These are phyloP conservation scores for Clitocybe nebularis DNA, from an alignment of 1,284 basidiomycete genomes.

Conservation along the genomic window DNA sequence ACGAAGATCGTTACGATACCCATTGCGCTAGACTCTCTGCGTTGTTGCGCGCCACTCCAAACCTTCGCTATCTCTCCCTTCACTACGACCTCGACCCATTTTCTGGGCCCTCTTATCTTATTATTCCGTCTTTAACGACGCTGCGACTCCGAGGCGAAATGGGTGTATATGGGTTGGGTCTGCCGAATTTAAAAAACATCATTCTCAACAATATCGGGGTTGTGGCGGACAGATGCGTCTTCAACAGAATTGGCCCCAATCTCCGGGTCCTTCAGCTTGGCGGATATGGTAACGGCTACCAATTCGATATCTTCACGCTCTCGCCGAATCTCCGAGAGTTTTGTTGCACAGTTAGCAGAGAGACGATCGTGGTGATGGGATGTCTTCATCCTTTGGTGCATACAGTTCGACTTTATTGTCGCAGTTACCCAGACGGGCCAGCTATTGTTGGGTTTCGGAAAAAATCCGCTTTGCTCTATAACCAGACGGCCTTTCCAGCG, in stretches of 20 bases:
- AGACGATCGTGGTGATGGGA: conserved; percentile 3
- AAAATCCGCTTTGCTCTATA: conserved; percentile 6
- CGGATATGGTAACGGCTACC: not conserved
- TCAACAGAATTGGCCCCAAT: not conserved
- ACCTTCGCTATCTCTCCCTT: conserved; percentile 4
- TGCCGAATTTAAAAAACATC: conserved; percentile 1
- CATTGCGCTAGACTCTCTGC: not conserved
- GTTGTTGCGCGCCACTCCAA: not conserved
- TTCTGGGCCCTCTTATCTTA: conserved; percentile 1
- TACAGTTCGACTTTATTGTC: conserved; percentile 3
- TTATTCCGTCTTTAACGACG: conserved; percentile 1
- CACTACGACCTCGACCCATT: conserved; percentile 1
- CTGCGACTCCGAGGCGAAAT: conserved; percentile 2
- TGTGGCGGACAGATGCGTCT: not conserved
- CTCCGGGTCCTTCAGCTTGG: conserved; percentile 1
- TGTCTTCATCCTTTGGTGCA: conserved; percentile 1
- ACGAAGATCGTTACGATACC: not conserved
- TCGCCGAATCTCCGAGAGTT: conserved; percentile 3
- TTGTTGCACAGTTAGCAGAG: conserved; percentile 2
- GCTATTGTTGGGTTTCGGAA: conserved; percentile 3
- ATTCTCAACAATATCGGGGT: conserved; percentile 1
- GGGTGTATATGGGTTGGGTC: not conserved
- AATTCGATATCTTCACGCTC: conserved; percentile 5
- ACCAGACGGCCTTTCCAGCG: not conserved
- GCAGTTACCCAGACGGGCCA: not conserved